A percentile compares a stretch with the other conserved stretches of the same genome.
phyloP scores from a whole-genome alignment of 129 eudicot genomes.

The Saposhnikovia divaricata region DNA sequence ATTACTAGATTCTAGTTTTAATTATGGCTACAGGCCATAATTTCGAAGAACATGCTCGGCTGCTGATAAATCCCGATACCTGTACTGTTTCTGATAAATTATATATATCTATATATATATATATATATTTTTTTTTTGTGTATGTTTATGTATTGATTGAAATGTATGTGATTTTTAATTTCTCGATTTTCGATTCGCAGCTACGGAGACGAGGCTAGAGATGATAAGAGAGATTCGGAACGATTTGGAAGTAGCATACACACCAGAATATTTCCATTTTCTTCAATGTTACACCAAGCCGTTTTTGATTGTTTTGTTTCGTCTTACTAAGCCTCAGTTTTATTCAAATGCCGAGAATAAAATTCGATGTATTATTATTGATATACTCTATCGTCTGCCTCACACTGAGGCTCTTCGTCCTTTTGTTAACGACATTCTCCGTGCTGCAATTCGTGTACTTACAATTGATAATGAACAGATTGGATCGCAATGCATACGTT shows the following conservation, averaged over 20 bases:
- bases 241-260: constrained; percentile 78
- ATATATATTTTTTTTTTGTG: background rate
- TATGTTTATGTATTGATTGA: background rate
- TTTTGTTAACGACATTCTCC: constrained; percentile 74
- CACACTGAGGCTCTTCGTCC: constrained; percentile 80
- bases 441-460: constrained; percentile 84
- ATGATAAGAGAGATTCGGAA: constrained; percentile 88
- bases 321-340: constrained; percentile 77
- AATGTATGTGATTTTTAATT: background rate
- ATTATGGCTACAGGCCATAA: constrained; percentile 75
- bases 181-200: constrained; percentile 20
- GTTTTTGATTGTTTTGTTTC: constrained; percentile 52
- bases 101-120: background rate
- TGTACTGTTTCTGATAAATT: constrained; percentile 27
- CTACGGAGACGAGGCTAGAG: constrained; percentile 62
- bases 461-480: constrained; percentile 80
- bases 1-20: background rate
- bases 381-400: constrained; percentile 76
- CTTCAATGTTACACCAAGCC: constrained; percentile 72
- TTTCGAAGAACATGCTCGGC: constrained; percentile 90
- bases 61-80: constrained; percentile 57
- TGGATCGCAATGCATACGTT: constrained; percentile 71
- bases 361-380: constrained; percentile 62
- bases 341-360: constrained; percentile 60
- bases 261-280: constrained; percentile 82